Evolutionary conservation across 2,329 filamentous ascomycete species (phyloP), one percentile per base, ranked within the genome.

Genomic region (Pseudonectria buxi): DNA sequence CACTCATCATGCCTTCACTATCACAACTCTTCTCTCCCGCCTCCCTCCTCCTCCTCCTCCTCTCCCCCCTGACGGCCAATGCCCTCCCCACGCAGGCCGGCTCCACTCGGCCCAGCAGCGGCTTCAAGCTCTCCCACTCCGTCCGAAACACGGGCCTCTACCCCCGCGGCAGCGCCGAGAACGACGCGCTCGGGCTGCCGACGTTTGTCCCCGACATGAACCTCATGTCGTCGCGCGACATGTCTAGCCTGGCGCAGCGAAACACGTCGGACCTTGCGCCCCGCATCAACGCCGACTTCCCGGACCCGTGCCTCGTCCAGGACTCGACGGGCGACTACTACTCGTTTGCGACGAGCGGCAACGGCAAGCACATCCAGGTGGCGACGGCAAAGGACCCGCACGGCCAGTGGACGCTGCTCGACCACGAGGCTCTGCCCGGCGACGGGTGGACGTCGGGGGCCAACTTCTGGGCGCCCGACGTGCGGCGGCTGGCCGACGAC

Each of bases 381-480:
- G 76, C 77, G 3, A 61, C 49, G 3, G 72, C 72, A 32, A 42
- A 56, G 2, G 64, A 71, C 31, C 69, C 76, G 32, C 52, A 58
- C 10, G 64, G 63, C 4, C 67, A 69, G 51, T 72, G 64, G 52
- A 55, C 68, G 6, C 61, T 70, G 14, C 60, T 69, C 28, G 59
- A 70, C 38, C 53, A 63, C n/a, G 74, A 81, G 43, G 69, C 71
- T 3, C 60, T 82, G n/a, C 73, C 75, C 0, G 55, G 59, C 6
- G 67, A 67, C 2, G 47, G 59, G 6, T 82, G 78, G 78, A 71
- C 71, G 24, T 69, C 63, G 4, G 67, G 68, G 2, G 53, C 55
- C 4, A 67, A 75, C 37, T 72, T 71, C 16, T 82, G 76, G 76
- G 78, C 78, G 0, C 78, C 78, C 9, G 76, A 81, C 49, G 72